Base-by-base conservation (phyloP, 2,329 filamentous ascomycete species). In the Ophiostoma himal-ulmi region DNA sequence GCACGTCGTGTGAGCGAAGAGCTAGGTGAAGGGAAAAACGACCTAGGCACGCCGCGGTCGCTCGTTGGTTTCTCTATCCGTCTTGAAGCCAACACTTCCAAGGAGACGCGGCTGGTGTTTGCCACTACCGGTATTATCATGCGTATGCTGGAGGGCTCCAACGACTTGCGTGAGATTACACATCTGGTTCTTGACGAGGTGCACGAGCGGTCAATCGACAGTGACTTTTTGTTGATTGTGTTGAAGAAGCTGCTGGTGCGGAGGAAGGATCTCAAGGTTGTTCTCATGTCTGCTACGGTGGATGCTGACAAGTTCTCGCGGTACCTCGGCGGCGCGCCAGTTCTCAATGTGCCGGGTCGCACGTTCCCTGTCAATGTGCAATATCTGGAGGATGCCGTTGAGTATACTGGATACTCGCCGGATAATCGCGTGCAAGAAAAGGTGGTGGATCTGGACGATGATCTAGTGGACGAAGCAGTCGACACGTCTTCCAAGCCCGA, bases 181-280 rank as follows among this genome's bases (percentile, higher is more conserved):
- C 95, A 98, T 80, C 82, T 99, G 72, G 89, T 99, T 65, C 88
- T 99, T n/a, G 95, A 99, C 77, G 95, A 99, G 80, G 94, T 98
- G 2, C 95, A 99, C 77, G 95, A 99, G 79, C 89, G 94, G 73
- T 92, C 93, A 14, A 98, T 99, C 75, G 95, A 99, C 77, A 97
- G 94, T 70, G 95, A 99, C 78, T 97, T 99, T 78, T 83, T 99
- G 44, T 84, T 99, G 20, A 95, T 99, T 75, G 91, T 98, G 1
- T 85, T 99, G 68, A 92, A 92, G 77, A 91, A 94, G 73, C 83
- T 99, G 4, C 86, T 97, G 81, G 78, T 86, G 39, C 86, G 87
- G 74, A 86, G 94, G 69, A 90, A 89, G 72, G 91, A 96, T 73
- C 83, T 99, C 68, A 98, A 96, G 79, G 91, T 99, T 26, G 86